Base-by-base conservation (phyloP, 2,329 filamentous ascomycete genomes). In the Teratosphaeria nubilosa region DNA sequence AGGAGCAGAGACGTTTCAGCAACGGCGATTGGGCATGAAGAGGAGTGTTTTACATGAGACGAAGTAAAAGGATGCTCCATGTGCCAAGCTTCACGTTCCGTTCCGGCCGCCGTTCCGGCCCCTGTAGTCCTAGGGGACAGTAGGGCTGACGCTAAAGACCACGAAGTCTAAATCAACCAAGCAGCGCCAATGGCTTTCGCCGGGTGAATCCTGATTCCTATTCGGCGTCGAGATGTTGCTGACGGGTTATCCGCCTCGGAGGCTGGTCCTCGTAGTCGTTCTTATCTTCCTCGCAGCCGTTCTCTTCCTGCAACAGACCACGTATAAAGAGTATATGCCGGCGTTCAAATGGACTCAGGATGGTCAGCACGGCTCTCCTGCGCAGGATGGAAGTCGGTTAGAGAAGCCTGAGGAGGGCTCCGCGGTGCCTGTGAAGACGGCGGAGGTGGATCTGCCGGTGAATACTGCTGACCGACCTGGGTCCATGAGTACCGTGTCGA, bases 261-360 rank as follows among this genome's bases (percentile, higher is more conserved):
- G 69, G 63, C 69, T 76, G 61, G 66, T 65, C 34, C 62, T 76
- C 56, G 61, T 75, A 57, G 68, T 67, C 25, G 65, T 73, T 37
- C 56, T 74, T 54, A 64, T 69, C 22, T 71, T 76, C 63, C 56
- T 71, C 11, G 45, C 60, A 32, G 60, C 64, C 27, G 50, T 69
- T 50, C 52, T 68, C 5, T 59, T 67, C 34, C 57, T 69, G 22
- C 61, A 64, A n/a, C 58, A 60, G 24, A 62, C 63, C 31, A 56
- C 61, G 31, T 66, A 67, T 56, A 56, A 59, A n/a, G 50, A 57
- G 25, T 62, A 63, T 54, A 59, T 59, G 3, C 61, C 65, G 11
- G 50, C 51, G 22, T 59, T 59, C 1, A 25, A 31, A 10, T 51
- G 52, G 11, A 55, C 31, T 30, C 16, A 22, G 20, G 51, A 30